Evolutionary conservation across 2,329 filamentous ascomycete species (phyloP).

Genomic region (Exophiala bonariae): DNA sequence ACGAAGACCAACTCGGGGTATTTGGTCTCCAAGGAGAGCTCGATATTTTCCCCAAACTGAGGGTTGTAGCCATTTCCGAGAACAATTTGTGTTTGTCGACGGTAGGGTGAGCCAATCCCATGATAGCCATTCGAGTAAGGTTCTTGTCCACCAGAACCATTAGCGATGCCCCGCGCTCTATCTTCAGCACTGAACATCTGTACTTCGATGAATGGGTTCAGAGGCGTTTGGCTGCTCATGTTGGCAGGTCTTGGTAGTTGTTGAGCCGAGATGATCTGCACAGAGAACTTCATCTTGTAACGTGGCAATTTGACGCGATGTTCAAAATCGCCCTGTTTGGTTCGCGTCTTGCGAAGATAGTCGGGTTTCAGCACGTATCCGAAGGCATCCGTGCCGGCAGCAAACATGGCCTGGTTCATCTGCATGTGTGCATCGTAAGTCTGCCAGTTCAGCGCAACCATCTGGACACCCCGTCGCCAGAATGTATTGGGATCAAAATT

Average conservation of each 20-base stretch:
- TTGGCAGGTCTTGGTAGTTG: constrained; percentile 82
- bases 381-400: constrained; percentile 78
- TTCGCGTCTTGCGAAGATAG: constrained; percentile 61
- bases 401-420: constrained; percentile 97
- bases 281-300: constrained; percentile 71
- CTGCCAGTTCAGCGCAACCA: constrained; percentile 98
- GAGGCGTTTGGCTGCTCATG: constrained; percentile 68
- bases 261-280: constrained; percentile 90
- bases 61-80: constrained; percentile 93
- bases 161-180: constrained; percentile 72
- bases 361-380: constrained; percentile 94
- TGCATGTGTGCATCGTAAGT: constrained; percentile 96
- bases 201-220: constrained; percentile 93
- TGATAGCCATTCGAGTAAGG: constrained; percentile 64
- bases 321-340: constrained; percentile 32
- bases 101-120: constrained; percentile 70
- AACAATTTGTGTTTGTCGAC: constrained; percentile 76
- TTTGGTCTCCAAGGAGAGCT: constrained; percentile 85
- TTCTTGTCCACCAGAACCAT: constrained; percentile 65
- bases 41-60: constrained; percentile 75
- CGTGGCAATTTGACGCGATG: constrained; percentile 36
- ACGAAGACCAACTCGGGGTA: constrained; percentile 92
- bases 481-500: constrained; percentile 94
- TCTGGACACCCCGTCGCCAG: constrained; percentile 94
- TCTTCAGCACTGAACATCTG: constrained; percentile 95